Base-by-base conservation (phyloP, 2,329 filamentous ascomycete species). In the Colletotrichum lini region DNA sequence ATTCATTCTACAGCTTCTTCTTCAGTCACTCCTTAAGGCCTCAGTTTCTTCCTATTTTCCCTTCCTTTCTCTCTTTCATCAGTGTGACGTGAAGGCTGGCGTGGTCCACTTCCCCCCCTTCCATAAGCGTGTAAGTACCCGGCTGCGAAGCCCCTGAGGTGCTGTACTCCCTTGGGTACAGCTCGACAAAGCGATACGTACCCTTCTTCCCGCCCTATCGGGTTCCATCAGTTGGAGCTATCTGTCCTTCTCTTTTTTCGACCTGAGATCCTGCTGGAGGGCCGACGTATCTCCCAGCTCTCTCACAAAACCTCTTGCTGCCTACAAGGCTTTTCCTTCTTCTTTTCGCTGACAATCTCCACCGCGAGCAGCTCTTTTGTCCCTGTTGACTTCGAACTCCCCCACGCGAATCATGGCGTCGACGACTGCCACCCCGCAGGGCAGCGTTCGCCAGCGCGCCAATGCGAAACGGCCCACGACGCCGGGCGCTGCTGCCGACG, bases 381-480 rank as follows among this genome's bases (percentile, higher is more conserved):
- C 10, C 45, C 23, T 3, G 16, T 45, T 65, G 57, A 71, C 47
- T 71, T 50, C 76, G 79, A 81, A 73, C 30, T 30, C 9, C 40
- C n/a, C n/a, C 30, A 38, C 38, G 35, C 59, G n/a, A 49, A 62
- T n/a, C 79, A 88, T 88, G 86, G 83, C 64, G 67, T 70, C 68
- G 66, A 74, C 73, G 71, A 74, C 82, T 76, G 80, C 82, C 76
- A 82, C 82, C 77, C 85, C 87, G 76, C 88, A 89, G 82, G 87
- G 86, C 80, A 85, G 84, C 80, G 80, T 90, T 84, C 89, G 89
- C 81, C 89, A 90, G 80, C 85, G 89, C 76, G 89, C 87, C 77
- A 72, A 35, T 68, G 65, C 65, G 59, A 88, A 89, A 78, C 88
- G 88, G 79, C 82, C 82, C 76, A 84, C 76, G 67, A 80, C 75